A percentile compares a stretch with the other conserved stretches of the same genome.
Conservation (phyloP, 2,329 filamentous ascomycete species). For the Diaporthe amygdali region DNA sequence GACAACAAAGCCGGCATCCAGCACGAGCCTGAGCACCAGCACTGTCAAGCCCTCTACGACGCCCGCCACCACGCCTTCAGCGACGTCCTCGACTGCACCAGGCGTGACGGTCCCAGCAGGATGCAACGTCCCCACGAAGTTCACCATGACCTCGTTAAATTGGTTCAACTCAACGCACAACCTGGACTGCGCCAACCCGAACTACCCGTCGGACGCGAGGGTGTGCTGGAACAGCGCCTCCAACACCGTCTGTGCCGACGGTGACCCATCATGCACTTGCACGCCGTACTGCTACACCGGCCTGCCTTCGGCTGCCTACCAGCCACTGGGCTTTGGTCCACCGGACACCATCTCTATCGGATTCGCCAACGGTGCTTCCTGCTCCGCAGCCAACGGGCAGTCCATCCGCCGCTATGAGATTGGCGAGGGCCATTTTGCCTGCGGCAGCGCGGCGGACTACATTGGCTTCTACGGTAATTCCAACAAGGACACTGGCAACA, state of each 20-base stretch:
- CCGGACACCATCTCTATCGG: slow-evolving; percentile 7
- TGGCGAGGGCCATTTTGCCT: slow-evolving; percentile 17
- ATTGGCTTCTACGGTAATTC: slow-evolving; percentile 16
- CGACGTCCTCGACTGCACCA: not conserved
- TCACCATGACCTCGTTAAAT: slow-evolving; percentile 13
- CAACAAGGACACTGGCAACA: slow-evolving; percentile 13
- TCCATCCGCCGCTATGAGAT: not conserved
- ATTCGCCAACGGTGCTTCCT: not conserved
- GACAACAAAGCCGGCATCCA: not conserved
- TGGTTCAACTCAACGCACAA: slow-evolving; percentile 24
- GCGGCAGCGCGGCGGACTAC: slow-evolving; percentile 8
- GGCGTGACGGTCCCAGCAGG: not conserved
- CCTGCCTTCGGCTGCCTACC: slow-evolving; percentile 5
- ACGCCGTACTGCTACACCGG: not conserved
- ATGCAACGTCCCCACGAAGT: not conserved
- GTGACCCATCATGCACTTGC: slow-evolving; percentile 1
- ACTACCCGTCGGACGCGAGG: not conserved
- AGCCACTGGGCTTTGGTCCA: slow-evolving; percentile 8
- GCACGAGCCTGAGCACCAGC: not conserved
- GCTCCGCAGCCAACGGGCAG: not conserved
- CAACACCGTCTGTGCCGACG: slow-evolving; percentile 6
- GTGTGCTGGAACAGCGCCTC: slow-evolving; percentile 17
- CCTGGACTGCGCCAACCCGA: slow-evolving; percentile 7
- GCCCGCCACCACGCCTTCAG: not conserved
- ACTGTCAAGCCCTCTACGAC: not conserved